These are phyloP conservation scores for Yamadazyma sp. DNA, from an alignment of 1,139 yeast species.

Conservation along the genomic window DNA sequence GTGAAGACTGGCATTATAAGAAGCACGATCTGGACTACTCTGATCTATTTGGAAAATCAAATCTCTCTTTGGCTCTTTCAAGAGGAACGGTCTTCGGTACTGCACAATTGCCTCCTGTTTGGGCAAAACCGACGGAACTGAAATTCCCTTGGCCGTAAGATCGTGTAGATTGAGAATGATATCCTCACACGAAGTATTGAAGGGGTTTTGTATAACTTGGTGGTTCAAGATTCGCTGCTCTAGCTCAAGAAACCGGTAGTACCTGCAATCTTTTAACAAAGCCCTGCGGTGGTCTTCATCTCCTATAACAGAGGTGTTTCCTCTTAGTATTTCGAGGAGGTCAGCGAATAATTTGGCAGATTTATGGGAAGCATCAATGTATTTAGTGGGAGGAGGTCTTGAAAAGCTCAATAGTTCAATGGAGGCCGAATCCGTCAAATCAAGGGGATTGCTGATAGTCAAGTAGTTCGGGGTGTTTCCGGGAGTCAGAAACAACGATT, in stretches of 20 bases:
- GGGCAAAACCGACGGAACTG: slow-evolving; percentile 4
- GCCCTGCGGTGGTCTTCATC: slow-evolving; percentile 55
- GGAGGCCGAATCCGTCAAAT: slow-evolving; percentile 9
- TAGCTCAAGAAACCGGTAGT: slow-evolving; percentile 71
- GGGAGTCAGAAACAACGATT: slow-evolving; percentile 45
- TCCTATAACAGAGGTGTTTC: slow-evolving; percentile 47
- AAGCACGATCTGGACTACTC: slow-evolving; percentile 10
- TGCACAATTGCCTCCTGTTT: slow-evolving; percentile 23
- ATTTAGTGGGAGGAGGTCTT: slow-evolving; percentile 77
- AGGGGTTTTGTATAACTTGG: slow-evolving; percentile 52
- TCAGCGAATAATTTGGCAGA: slow-evolving; percentile 62
- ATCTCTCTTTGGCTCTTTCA: slow-evolving; percentile 39
- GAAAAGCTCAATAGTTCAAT: slow-evolving; percentile 42
- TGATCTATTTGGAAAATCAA: slow-evolving; percentile 57
- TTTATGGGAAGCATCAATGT: slow-evolving; percentile 53
- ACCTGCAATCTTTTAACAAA: slow-evolving; percentile 68
- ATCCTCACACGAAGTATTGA: slow-evolving; percentile 45
- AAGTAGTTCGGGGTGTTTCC: slow-evolving; percentile 83
- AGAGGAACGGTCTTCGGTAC: slow-evolving; percentile 60
- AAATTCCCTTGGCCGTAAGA: slow-evolving; percentile 44
- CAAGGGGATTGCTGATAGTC: slow-evolving; percentile 57
- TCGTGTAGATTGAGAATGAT: slow-evolving; percentile 55
- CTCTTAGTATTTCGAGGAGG: slow-evolving; percentile 55
- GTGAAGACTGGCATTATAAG: slow-evolving; percentile 27
- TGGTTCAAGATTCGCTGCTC: slow-evolving; percentile 69